A percentile compares a stretch with the other conserved stretches of the same genome.
Conservation (phyloP, 345 rosid genomes). For the Camelina laxa region DNA sequence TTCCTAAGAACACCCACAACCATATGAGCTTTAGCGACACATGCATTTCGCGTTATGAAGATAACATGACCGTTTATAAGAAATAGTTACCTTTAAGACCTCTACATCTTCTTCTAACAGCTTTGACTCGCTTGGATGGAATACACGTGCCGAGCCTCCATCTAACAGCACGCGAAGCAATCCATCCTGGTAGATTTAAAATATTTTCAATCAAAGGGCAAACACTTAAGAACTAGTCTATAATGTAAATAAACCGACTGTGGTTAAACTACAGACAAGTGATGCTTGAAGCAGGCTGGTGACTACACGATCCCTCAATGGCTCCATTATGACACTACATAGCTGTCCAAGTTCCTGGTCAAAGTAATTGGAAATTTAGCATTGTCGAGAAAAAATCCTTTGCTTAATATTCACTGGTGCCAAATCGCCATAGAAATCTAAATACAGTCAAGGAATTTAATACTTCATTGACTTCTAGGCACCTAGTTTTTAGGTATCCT, state of each 20-base stretch:
- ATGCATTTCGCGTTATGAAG: neutral
- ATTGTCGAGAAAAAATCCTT: neutral
- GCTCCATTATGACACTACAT: conserved; percentile 80
- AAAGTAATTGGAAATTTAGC: conserved; percentile 34
- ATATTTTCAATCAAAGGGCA: conserved; percentile 12
- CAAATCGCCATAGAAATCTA: neutral
- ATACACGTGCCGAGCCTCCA: conserved; percentile 82
- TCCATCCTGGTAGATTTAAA: conserved; percentile 67
- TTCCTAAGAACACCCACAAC: conserved; percentile 55
- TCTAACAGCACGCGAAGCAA: conserved; percentile 83
- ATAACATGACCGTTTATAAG: conserved; percentile 3
- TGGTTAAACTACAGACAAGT: conserved; percentile 59
- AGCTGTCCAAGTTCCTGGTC: conserved; percentile 85
- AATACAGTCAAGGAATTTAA: neutral
- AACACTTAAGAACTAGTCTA: conserved; percentile 23
- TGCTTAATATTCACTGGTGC: neutral
- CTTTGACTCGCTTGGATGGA: conserved; percentile 72
- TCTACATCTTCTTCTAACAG: conserved; percentile 86
- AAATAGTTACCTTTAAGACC: conserved; percentile 71
- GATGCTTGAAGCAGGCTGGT: conserved; percentile 97
- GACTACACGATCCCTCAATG: conserved; percentile 88
- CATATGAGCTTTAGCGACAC: conserved; percentile 2
- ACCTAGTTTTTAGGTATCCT: conserved; percentile 1
- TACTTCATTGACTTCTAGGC: conserved; percentile 18
- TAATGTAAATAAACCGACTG: conserved; percentile 11